Evolutionary conservation across 169 alveolate species (phyloP), one percentile per base, ranked within the genome.

Genomic region (Pseudocohnilembus persalinus): DNA sequence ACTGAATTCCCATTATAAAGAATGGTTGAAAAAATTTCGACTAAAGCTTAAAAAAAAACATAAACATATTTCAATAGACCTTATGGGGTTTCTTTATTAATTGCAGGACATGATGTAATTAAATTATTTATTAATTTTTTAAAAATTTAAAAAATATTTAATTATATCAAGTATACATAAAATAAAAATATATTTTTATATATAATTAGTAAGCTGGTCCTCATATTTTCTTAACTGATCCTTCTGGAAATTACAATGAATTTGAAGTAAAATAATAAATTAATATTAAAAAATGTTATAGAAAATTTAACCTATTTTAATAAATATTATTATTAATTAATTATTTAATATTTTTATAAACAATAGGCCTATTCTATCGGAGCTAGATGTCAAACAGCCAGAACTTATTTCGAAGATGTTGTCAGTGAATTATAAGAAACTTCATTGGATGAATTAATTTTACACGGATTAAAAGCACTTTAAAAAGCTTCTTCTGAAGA

Each of bases 51-150:
- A 84, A 92, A 94, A 80, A 98, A 97, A 93, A 99, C 99, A 30
- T 99, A 96, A 79, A 94, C 96, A 76, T 94, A 97, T 81, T 96
- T 98, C n/a, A 98, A 98, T 92, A 94, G 99, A 83, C 99, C 99
- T 11, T 98, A 97, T 94, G 99, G 99, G 63, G 99, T 98, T 77
- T 99, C 99, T 75, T 92, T 98, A 68, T 96, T 98, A 77, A 94
- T 97, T 74, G 99, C 98, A 32, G 99, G 99, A 27, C 92, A 92
- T 90, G 99, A 96, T 92, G 98, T 92, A 84, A 95, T 92, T 73
- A 92, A 49, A 49, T 49, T 11, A 49, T 11, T 49, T 49, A 20
- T 20, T 11, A 20, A 49, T 4, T 11, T 49, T 4, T 20, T 49
- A 11, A 11, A 49, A 49, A 49, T 49, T 49, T 49, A 49, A 49